Evolutionary conservation across 352 stramenopile species (phyloP).

Genomic region (Phytophthora tentaculata): DNA sequence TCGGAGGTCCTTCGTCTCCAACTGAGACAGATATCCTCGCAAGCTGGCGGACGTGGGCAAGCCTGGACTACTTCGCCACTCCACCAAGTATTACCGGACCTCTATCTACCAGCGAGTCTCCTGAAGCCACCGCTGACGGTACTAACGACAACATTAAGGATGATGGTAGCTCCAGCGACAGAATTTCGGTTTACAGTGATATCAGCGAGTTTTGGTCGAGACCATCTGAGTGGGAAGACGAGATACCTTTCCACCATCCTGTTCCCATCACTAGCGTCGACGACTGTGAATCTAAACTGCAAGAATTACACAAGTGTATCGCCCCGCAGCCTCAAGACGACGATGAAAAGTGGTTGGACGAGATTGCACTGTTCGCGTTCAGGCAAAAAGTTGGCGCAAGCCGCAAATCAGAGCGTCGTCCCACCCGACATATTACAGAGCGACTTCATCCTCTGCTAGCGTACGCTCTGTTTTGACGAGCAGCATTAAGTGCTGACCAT

Average conservation of each 20-base stretch:
- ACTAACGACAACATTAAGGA: slow-evolving; percentile 1
- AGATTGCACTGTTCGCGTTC: slow-evolving; percentile 27
- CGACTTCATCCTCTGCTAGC: slow-evolving; percentile 7
- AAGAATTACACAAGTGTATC: background rate
- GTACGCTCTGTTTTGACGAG: slow-evolving; percentile 16
- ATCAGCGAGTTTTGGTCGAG: slow-evolving; percentile 41
- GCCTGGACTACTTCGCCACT: slow-evolving; percentile 31
- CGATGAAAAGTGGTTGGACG: slow-evolving; percentile 31
- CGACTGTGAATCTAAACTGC: background rate
- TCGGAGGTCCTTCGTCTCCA: slow-evolving; percentile 20
- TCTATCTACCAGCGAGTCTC: background rate
- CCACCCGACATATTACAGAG: slow-evolving; percentile 1
- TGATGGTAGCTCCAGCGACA: slow-evolving; percentile 12
- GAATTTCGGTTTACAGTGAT: slow-evolving; percentile 25
- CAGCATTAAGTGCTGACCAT: background rate
- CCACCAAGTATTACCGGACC: slow-evolving; percentile 8
- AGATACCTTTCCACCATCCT: slow-evolving; percentile 1
- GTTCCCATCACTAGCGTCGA: background rate
- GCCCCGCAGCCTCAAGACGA: slow-evolving; percentile 12
- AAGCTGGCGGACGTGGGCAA: slow-evolving; percentile 41
- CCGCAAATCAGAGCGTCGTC: slow-evolving; percentile 12
- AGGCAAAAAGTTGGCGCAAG: slow-evolving; percentile 20
- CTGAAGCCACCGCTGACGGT: background rate
- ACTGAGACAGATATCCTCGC: slow-evolving; percentile 35
- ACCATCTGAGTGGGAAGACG: slow-evolving; percentile 23